Evolutionary conservation across 1,284 basidiomycete species (phyloP), one percentile per base, ranked within the genome.

Genomic region (Fomes fomentarius): DNA sequence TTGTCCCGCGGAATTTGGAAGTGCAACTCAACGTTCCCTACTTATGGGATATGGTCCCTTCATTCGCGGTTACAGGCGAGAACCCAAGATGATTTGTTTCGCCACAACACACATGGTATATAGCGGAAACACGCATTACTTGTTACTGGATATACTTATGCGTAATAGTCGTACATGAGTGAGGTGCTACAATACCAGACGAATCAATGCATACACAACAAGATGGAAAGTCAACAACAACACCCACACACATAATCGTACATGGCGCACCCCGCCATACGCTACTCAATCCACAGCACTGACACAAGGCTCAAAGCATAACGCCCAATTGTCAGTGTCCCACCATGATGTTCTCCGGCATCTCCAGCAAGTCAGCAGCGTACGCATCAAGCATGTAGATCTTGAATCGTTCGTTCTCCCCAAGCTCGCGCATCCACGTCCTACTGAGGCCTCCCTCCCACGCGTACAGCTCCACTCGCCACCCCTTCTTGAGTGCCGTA

Each of bases 381-480:
- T 70, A 71, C 35, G 57, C 50, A 52, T 71, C 69, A 54, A 73
- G 59, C 57, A 65, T 64, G 55, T 65, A 54, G 49, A 70, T 64
- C 54, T 56, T 58, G 56, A 73, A 73, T 47, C 60, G 50, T 48
- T 63, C 62, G 1, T 74, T 76, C 30, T 76, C 77, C 8, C 81
- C 83, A 69, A 89, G 90, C 66, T 87, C 83, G 50, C 79, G 75
- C 68, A 73, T 78, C 89, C 89, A 91, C 24, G 83, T 78, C 26
- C 81, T 77, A 68, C 90, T 92, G 56, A 91, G 68, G 1, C 89
- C 89, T 30, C 84, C 85, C 65, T 90, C 87, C 91, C 91, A 93
- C 6, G 89, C 89, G 67, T 91, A 91, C 64, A 96, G 68, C 73
- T 96, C 94, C 14, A 96, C 92, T 56, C 77, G 80, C 94, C 93